Evolutionary conservation across 805 yeast species (phyloP), one percentile per base, ranked within the genome.

Genomic region (Yarrowia sp.): DNA sequence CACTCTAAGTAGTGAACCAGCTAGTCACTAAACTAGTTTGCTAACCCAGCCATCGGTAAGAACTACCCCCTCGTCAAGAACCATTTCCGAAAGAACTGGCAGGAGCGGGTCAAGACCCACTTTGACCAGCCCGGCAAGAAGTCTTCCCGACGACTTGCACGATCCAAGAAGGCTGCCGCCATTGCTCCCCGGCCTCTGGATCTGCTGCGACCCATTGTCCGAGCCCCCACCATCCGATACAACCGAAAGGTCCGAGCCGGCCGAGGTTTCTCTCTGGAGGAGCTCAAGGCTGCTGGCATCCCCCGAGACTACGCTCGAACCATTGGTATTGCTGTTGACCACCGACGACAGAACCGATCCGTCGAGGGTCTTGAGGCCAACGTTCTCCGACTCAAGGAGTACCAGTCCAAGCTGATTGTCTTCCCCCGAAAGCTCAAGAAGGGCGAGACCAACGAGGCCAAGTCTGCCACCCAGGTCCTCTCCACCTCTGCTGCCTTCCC

Each of bases 61-160:
- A 93, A 93, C 86, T 87, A 92, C 86, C 97, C 98, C 86, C 85
- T 93, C 85, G 89, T 90, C 87, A 91, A 90, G 89, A 93, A 93
- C 89, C 99, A 95, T 87, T 93, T 93, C 96, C 89, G 98, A 87
- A 93, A 93, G 90, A 93, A 93, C 96, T 95, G 99, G 99, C 98
- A 95, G 86, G 96, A 91, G 84, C 90, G 98, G 80, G 99, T 95
- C 87, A 90, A 86, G 82, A 97, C 91, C 78, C 99, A 96, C 92
- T 89, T 95, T 80, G 98, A 95, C 93, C 99, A 95, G 87, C 97
- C 99, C 79, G 99, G 99, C 82, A 92, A 93, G 88, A 95, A 95
- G 88, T 92, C 84, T 78, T 87, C 96, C 72, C 92, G 99, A 88
- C 89, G 99, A 85, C 84, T 83, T 74, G 89, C 97, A 74, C 91